Evolutionary conservation across 2,329 filamentous ascomycete genomes (phyloP).

Genomic region (Hypoxylon rubiginosum): DNA sequence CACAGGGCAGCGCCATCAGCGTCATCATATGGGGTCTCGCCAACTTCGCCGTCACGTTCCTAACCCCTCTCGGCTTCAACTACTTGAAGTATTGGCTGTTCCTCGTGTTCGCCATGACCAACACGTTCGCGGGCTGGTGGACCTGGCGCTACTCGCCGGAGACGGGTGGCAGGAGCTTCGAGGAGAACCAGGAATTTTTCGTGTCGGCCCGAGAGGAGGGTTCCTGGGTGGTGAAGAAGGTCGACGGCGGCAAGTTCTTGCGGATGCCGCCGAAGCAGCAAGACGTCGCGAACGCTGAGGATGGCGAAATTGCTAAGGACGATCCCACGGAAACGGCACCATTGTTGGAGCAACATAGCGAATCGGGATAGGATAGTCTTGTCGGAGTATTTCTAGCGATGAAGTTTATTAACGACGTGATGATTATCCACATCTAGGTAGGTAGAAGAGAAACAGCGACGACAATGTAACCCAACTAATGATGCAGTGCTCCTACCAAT

Average conservation of each 20-base stretch:
- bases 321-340: background rate
- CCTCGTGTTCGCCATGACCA: slow-evolving; percentile 67
- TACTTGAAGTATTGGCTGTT: slow-evolving; percentile 71
- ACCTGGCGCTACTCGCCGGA: slow-evolving; percentile 66
- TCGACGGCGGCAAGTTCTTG: slow-evolving; percentile 64
- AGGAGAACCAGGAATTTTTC: slow-evolving; percentile 72
- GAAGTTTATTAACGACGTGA: background rate
- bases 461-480: too few relatives aligned
- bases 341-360: background rate
- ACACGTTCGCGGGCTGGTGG: slow-evolving; percentile 66
- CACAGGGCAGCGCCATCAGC: slow-evolving; percentile 66
- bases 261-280: slow-evolving; percentile 41
- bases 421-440: background rate
- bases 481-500: too few relatives aligned
- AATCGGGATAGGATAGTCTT: background rate
- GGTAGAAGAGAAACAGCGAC: too few relatives aligned
- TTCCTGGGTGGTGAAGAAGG: slow-evolving; percentile 66
- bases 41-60: slow-evolving; percentile 69
- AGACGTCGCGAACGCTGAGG: slow-evolving; percentile 22
- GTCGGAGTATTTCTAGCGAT: background rate
- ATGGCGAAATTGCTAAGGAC: slow-evolving; percentile 22
- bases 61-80: slow-evolving; percentile 71
- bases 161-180: slow-evolving; percentile 69
- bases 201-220: slow-evolving; percentile 63
- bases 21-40: slow-evolving; percentile 69